A percentile compares a stretch with the other conserved stretches of the same genome.
Evolutionary conservation across 345 rosid genomes (phyloP).

Genomic region (Salix purpurea): DNA sequence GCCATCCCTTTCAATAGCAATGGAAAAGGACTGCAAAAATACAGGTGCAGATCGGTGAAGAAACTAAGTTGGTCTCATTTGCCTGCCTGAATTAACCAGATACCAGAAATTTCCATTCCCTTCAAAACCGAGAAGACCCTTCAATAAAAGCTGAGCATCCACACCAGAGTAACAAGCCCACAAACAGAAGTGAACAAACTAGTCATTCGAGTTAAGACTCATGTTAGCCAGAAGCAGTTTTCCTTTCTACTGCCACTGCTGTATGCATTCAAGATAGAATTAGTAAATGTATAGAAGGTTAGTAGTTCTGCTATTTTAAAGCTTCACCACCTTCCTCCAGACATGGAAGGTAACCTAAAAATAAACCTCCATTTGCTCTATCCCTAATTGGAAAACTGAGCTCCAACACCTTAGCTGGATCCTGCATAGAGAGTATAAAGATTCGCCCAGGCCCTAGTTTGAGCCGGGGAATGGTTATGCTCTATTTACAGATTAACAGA

Average conservation of each 20-base stretch:
- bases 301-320: slow-evolving; percentile 21
- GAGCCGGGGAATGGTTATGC: slow-evolving; percentile 46
- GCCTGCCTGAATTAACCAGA: neutral
- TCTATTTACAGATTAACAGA: slow-evolving; percentile 65
- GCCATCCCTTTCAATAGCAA: slow-evolving; percentile 13
- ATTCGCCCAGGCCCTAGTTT: slow-evolving; percentile 33
- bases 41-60: neutral
- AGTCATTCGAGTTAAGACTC: slow-evolving; percentile 22
- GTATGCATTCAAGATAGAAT: slow-evolving; percentile 23
- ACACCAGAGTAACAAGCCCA: slow-evolving; percentile 18
- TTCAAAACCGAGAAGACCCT: slow-evolving; percentile 20
- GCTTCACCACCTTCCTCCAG: slow-evolving; percentile 33
- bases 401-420: slow-evolving; percentile 55
- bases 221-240: slow-evolving; percentile 26
- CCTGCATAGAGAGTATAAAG: slow-evolving; percentile 41
- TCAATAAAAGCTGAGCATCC: slow-evolving; percentile 19
- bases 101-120: slow-evolving; percentile 9
- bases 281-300: slow-evolving; percentile 17
- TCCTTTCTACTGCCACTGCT: slow-evolving; percentile 25
- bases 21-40: too few relatives aligned
- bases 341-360: slow-evolving; percentile 45
- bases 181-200: slow-evolving; percentile 22
- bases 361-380: slow-evolving; percentile 55
- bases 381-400: slow-evolving; percentile 57
- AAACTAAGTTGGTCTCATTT: neutral